A percentile compares a stretch with the other conserved stretches of the same genome.
Conservation (phyloP, 169 alveolate species). For the Babesia caballi region DNA sequence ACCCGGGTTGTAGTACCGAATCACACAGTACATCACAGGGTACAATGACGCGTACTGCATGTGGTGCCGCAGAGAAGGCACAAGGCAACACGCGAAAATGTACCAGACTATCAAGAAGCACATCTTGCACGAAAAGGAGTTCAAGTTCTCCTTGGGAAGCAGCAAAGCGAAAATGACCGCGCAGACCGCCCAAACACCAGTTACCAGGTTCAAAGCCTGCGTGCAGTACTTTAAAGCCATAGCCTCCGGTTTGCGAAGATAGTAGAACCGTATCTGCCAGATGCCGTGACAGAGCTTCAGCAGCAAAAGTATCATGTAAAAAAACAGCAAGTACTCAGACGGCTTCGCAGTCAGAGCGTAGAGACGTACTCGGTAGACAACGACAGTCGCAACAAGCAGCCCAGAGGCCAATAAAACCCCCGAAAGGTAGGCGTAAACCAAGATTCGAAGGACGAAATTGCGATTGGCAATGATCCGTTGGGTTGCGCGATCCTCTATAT, state of each 20-base stretch:
- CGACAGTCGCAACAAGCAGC: background rate
- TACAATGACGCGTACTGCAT: slow-evolving; percentile 14
- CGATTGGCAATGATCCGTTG: background rate
- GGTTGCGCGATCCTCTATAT: background rate
- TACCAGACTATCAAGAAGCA: slow-evolving; percentile 49
- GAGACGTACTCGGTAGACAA: background rate
- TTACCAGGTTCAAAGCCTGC: slow-evolving; percentile 9
- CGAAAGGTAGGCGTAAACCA: background rate
- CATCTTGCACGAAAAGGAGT: slow-evolving; percentile 25
- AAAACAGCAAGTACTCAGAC: slow-evolving; percentile 29
- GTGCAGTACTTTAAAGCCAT: background rate
- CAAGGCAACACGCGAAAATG: slow-evolving; percentile 40
- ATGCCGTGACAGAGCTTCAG: slow-evolving; percentile 10
- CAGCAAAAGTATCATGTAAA: slow-evolving; percentile 48
- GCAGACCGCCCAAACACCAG: slow-evolving; percentile 33
- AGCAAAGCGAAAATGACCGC: slow-evolving; percentile 26
- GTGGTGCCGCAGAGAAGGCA: slow-evolving; percentile 45
- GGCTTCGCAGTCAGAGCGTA: slow-evolving; percentile 18
- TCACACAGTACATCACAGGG: slow-evolving; percentile 6
- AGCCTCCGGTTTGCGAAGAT: background rate
- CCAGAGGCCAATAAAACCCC: background rate
- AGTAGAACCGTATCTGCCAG: slow-evolving; percentile 44
- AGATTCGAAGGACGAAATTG: background rate
- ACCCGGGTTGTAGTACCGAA: slow-evolving; percentile 35
- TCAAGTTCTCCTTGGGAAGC: slow-evolving; percentile 26